Base-by-base conservation (phyloP, 2,329 filamentous ascomycete genomes). In the Neofusicoccum laricinum region DNA sequence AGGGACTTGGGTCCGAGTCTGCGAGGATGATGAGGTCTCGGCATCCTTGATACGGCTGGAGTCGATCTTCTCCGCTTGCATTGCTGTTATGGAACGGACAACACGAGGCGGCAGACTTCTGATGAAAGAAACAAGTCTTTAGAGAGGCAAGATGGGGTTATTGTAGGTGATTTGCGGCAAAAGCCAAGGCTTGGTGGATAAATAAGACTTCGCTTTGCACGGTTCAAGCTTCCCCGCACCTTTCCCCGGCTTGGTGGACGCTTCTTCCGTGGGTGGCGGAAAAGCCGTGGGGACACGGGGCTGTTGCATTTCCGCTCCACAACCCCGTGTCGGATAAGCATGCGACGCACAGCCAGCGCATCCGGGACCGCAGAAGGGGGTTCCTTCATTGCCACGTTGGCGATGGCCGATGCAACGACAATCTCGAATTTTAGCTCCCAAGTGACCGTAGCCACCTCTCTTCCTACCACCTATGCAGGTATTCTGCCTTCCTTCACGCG, bases 151-250 rank as follows among this genome's bases (percentile, higher is more conserved):
- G 25, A 30, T 6, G 25, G 25, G 25, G 25, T 30, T 30, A 7
- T 30, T 30, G 25, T 30, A 30, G 25, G 25, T 30, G 25, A 30
- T 30, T 21, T 34, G 17, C n/a, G 38, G 32, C 51, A 7, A 11
- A 12, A 58, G 53, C 53, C 53, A 58, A 58, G 53, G 53, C 53
- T 58, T 58, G 40, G 53, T 30, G 12, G 21, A 45, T 58, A 58
- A 45, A 45, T 58, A 58, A 58, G 53, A 58, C 17, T 25, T 45
- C 19, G 38, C 25, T 21, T 34, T 43, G 40, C 38, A n/a, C n/a
- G 40, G 19, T 21, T 19, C 40, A 58, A 58, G 53, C 53, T 58
- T 58, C 53, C 53, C 53, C 53, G 53, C 53, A 58, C 34, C 53
- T 17, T 45, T 17, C 53, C 53, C 53, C 38, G 53, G 40, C 19